Base-by-base conservation (phyloP, 768 basidiomycete species). In the Cystoderma amianthinum region DNA sequence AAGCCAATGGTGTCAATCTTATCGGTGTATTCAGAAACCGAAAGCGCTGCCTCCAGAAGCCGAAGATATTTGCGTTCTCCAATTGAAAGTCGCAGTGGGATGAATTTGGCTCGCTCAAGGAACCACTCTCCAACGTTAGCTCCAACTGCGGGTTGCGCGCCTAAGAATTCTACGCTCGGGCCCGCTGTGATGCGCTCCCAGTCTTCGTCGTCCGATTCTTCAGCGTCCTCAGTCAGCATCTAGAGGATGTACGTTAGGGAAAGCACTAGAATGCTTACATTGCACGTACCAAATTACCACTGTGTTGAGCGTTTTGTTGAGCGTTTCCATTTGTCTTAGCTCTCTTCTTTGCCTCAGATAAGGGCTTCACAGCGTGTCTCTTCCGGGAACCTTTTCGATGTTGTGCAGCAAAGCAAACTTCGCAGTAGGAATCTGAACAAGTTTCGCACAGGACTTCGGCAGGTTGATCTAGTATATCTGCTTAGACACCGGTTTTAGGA, bases 11-110 rank as follows among this genome's bases (percentile, higher is more conserved):
- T 87, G 62, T 92, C 89, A 22, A 91, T 86, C 56, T 88, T 89
- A 68, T 92, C 89, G 32, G 89, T 92, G 56, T 91, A 91, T 57
- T 92, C 89, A 12, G 84, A 87, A 25, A 89, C 87, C 37, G 76
- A 76, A 30, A 92, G 73, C 2, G 89, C 89, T 6, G 88, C 89
- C 44, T 92, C 89, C 36, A 92, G 70, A 3, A 92, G 74, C 19
- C 89, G 84, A 42, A 92, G 81, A 57, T 71, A 86, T 59, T 92
- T 92, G 48, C 89, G 85, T 59, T 92, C 89, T 20, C 54, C 53
- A 32, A 86, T 63, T 1, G 80, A 82, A 20, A 92, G 67, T 17
- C 89, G 86, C 20, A 91, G 60, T 0, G 89, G 89, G 41, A 91
- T 90, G 59, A 66, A 87, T 57, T 84, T 84, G 17, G 87, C 68